Percentiles rank a stretch among this genome's conserved stretches.
Conservation (phyloP, 2,329 filamentous ascomycete genomes). For the Elsinoe fawcettii region DNA sequence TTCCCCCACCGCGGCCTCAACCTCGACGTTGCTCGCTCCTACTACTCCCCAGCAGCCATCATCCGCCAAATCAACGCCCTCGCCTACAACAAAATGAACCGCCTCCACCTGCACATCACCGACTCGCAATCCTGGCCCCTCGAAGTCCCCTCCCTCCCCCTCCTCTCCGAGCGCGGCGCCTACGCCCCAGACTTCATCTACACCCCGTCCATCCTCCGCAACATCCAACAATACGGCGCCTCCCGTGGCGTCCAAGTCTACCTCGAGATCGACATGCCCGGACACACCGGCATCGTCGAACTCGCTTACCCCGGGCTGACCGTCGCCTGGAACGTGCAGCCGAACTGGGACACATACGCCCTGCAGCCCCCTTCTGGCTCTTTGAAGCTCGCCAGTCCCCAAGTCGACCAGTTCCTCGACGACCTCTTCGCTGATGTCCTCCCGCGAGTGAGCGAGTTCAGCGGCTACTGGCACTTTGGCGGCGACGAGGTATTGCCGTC, state of each 20-base stretch:
- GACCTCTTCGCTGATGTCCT: constrained; percentile 68
- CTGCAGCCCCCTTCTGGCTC: constrained; percentile 53
- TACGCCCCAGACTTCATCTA: constrained; percentile 63
- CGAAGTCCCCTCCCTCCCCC: constrained; percentile 66
- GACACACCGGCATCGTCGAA: constrained; percentile 63
- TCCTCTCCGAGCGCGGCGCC: constrained; percentile 63
- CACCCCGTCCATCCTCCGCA: constrained; percentile 53
- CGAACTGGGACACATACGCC: constrained; percentile 46
- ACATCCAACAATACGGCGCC: constrained; percentile 63
- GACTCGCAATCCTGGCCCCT: constrained; percentile 82
- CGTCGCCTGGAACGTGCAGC: constrained; percentile 51
- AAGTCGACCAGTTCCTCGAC: constrained; percentile 63
- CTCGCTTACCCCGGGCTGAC: constrained; percentile 64
- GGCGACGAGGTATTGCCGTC: constrained; percentile 81
- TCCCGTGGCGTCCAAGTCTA: constrained; percentile 63
- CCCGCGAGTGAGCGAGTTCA: constrained; percentile 61
- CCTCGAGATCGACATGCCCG: constrained; percentile 74
- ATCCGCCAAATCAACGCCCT: constrained; percentile 68
- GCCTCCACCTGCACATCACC: constrained; percentile 71
- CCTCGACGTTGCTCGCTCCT: constrained; percentile 69
- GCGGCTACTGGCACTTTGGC: constrained; percentile 74
- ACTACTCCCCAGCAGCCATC: constrained; percentile 59
- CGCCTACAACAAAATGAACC: constrained; percentile 75
- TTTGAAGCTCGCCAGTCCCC: constrained; percentile 66
- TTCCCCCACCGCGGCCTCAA: constrained; percentile 74